These are phyloP conservation scores for Fusarium verticillioides DNA, from an alignment of 2,329 filamentous ascomycete genomes.

Conservation along the genomic window DNA sequence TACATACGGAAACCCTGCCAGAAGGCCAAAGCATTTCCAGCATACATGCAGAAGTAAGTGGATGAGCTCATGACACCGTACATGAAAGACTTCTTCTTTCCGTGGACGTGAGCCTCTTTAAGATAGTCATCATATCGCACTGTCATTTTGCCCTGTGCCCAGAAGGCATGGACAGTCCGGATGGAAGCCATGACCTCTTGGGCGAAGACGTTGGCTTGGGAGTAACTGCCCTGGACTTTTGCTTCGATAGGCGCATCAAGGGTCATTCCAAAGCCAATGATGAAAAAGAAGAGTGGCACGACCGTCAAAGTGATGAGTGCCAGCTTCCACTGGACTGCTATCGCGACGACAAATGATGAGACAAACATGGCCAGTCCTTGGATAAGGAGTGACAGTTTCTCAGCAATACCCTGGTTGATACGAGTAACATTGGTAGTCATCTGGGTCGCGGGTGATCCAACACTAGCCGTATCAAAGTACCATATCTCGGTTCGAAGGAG, in stretches of 20 bases:
- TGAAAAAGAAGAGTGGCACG: constrained; percentile 43
- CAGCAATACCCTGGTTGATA: constrained; percentile 53
- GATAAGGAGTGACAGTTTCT: constrained; percentile 52
- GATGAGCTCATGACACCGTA: constrained; percentile 51
- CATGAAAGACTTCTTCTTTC: constrained; percentile 51
- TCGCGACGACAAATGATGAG: constrained; percentile 52
- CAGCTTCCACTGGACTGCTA: constrained; percentile 55
- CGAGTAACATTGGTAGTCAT: constrained; percentile 51
- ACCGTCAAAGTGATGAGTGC: constrained; percentile 52
- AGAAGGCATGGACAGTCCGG: constrained; percentile 56
- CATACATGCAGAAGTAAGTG: constrained; percentile 54
- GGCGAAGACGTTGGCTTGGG: constrained; percentile 47
- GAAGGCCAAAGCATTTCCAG: constrained; percentile 54
- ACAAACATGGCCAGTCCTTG: constrained; percentile 52
- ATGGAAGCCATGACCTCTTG: constrained; percentile 52
- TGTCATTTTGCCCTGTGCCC: constrained; percentile 52
- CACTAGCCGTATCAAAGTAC: constrained; percentile 26
- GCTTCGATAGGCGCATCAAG: constrained; percentile 47
- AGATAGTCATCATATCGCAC: constrained; percentile 51
- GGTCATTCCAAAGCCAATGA: constrained; percentile 42
- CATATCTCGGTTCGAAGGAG: constrained; percentile 31
- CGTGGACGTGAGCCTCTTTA: constrained; percentile 47
- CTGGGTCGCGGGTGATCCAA: constrained; percentile 44
- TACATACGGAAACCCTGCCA: constrained; percentile 56
- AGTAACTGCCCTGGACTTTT: constrained; percentile 46